Conservation (phyloP, 2,329 filamentous ascomycete species). For the Pezicula rhizophila region DNA sequence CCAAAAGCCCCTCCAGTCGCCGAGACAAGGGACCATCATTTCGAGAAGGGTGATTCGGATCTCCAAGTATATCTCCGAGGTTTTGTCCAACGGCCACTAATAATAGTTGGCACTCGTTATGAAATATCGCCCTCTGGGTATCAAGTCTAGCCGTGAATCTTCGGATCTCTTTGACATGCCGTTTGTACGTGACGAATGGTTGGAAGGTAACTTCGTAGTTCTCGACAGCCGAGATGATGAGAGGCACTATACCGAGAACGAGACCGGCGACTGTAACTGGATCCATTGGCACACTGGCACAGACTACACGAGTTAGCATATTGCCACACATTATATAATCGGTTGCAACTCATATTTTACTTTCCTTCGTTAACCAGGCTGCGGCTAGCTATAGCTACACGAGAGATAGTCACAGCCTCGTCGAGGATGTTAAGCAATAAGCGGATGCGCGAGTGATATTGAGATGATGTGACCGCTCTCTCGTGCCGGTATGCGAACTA, state of each 20-base stretch:
- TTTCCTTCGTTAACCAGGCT: too few species aligned
- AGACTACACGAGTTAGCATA: too few species aligned
- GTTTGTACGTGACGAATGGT: slow-evolving; percentile 1
- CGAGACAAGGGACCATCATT: neutral
- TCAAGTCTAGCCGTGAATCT: slow-evolving; percentile 1
- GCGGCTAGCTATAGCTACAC: too few species aligned
- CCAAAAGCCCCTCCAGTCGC: slow-evolving; percentile 1
- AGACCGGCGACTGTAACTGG: slow-evolving; percentile 1
- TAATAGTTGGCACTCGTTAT: slow-evolving; percentile 4
- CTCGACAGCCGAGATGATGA: slow-evolving; percentile 3
- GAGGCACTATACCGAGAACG: neutral
- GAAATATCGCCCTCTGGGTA: slow-evolving; percentile 1
- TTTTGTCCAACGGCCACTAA: neutral
- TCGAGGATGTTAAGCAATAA: too few species aligned
- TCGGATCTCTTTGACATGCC: slow-evolving; percentile 1
- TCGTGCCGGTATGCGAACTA: too few species aligned
- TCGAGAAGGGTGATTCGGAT: slow-evolving; percentile 1
- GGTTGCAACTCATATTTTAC: too few species aligned
- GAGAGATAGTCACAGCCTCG: too few species aligned
- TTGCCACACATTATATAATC: too few species aligned
- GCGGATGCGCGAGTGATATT: too few species aligned
- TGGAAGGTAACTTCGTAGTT: slow-evolving; percentile 6
- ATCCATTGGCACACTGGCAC: neutral
- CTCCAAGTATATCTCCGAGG: neutral
- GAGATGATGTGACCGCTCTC: too few species aligned